Evolutionary conservation across 176 grass and related monocot genomes (phyloP), one percentile per base, ranked within the genome.

Genomic region (Triticum monococcum): DNA sequence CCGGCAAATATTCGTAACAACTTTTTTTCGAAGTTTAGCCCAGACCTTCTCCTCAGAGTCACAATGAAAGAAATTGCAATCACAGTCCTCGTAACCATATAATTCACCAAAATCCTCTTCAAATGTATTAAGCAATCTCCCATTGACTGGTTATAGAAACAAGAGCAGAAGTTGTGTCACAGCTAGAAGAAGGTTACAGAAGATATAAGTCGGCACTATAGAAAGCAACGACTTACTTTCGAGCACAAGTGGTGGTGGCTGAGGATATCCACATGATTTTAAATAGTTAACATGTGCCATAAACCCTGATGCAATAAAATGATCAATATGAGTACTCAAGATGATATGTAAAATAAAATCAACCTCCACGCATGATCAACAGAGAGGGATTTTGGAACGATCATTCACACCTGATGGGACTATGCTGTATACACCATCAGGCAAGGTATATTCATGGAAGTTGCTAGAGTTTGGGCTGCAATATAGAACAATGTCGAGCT

Each of bases 171-270:
- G 37, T 79, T 17, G 64, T 67, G 13, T 67, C 28, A 17, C 28
- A 72, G 56, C 7, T 72, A 71, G 6, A 86, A 79, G 62, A 28
- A 79, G 40, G 40, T 52, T 70, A 26, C 12, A 33, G 7, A 62
- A 84, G 25, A 37, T 22, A 50, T 11, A 63, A 30, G 13, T 50
- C 37, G 43, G 35, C 11, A 71, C 69, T 61, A 79, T 12, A 20
- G 60, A 72, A 36, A 72, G 24, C 65, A 87, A 46, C 9, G 1
- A 26, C 65, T 61, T 79, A 86, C 65, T 1, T 43, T 79, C 76
- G 2, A 86, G 65, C 48, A 79, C 65, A 72, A 86, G 84, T 13
- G 84, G 84, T 46, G 84, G 84, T 31, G 84, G 84, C 35, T 71
- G 33, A 26, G 84, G 84, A 72, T 86, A 72, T 26, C 36, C 76